phyloP scores from a whole-genome alignment of 2,329 filamentous ascomycete species.

The Sodiomyces alkalinus region DNA sequence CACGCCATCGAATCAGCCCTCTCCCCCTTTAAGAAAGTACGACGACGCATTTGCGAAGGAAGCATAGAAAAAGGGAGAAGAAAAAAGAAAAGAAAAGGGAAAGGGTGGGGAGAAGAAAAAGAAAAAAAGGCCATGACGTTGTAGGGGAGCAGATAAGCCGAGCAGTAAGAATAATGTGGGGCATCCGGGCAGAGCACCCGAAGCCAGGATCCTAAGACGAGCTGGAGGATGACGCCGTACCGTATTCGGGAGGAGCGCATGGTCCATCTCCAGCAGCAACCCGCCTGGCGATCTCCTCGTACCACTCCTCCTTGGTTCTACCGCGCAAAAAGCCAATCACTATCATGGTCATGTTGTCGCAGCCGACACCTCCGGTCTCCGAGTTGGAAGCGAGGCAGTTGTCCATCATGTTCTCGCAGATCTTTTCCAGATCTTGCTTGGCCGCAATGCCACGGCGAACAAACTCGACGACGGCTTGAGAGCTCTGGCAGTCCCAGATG shows the following conservation, averaged over 20 bases:
- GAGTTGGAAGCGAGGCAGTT: constrained; percentile 97
- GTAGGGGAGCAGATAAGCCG: constrained; percentile 5
- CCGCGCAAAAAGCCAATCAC: constrained; percentile 81
- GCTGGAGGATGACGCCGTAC: constrained; percentile 43
- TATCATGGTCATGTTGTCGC: constrained; percentile 99
- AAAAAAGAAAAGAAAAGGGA: no score
- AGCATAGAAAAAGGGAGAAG: no score
- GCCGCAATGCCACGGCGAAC: constrained; percentile 91
- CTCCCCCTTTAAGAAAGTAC: constrained; percentile 7
- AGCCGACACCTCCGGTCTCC: constrained; percentile 92
- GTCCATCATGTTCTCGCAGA: constrained; percentile 99
- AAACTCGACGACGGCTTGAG: constrained; percentile 93
- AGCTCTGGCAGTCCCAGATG: constrained; percentile 99
- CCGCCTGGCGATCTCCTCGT: constrained; percentile 83
- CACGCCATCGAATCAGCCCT: constrained; percentile 8
- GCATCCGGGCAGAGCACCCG: no score
- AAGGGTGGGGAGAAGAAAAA: no score
- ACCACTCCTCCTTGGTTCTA: constrained; percentile 95
- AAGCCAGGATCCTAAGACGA: constrained; percentile 8
- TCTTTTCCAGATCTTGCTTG: constrained; percentile 85
- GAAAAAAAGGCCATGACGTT: no score
- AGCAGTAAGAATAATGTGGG: no score
- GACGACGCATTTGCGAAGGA: no score
- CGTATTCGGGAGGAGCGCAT: constrained; percentile 97
- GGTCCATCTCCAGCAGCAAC: constrained; percentile 95